Percentiles rank a stretch among this genome's conserved stretches.
phyloP scores from a whole-genome alignment of 495 filamentous ascomycete species.

The Hypoxylon trugodes region DNA sequence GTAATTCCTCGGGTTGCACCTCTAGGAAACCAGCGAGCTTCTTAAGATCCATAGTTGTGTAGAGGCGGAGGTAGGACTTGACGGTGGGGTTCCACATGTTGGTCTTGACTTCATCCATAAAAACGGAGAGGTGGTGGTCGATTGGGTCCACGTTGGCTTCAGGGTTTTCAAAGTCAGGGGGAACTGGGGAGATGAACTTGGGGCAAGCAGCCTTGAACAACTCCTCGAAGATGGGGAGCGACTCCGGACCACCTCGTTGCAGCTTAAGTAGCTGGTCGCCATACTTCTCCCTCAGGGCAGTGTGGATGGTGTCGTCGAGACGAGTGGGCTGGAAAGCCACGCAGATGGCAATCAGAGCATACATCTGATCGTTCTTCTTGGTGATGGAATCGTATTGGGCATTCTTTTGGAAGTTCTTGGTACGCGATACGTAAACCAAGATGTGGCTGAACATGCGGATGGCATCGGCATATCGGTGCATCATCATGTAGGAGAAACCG shows the following conservation, averaged over 20 bases:
- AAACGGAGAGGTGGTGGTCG: slow-evolving; percentile 95
- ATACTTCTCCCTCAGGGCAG: slow-evolving; percentile 96
- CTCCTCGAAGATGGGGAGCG: slow-evolving; percentile 95
- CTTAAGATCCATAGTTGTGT: slow-evolving; percentile 99
- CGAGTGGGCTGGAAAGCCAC: slow-evolving; percentile 96
- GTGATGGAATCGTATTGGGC: slow-evolving; percentile 96
- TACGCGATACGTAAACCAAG: slow-evolving; percentile 96
- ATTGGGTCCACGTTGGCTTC: slow-evolving; percentile 94
- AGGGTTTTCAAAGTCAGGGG: slow-evolving; percentile 96
- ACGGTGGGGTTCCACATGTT: slow-evolving; percentile 96
- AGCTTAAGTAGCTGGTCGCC: slow-evolving; percentile 95
- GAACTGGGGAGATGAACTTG: slow-evolving; percentile 98
- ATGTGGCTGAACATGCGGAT: slow-evolving; percentile 99
- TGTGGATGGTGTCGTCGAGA: slow-evolving; percentile 98
- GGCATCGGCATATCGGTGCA: slow-evolving; percentile 97
- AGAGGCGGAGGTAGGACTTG: slow-evolving; percentile 97
- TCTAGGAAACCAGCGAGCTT: slow-evolving; percentile 98
- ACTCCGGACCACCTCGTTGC: slow-evolving; percentile 93
- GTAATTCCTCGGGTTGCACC: slow-evolving; percentile 88
- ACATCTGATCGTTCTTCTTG: slow-evolving; percentile 99
- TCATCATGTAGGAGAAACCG: slow-evolving; percentile 99
- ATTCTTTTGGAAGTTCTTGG: slow-evolving; percentile 99
- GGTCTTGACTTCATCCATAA: slow-evolving; percentile 98
- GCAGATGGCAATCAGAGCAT: slow-evolving; percentile 97
- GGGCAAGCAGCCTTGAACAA: slow-evolving; percentile 95